These are phyloP conservation scores for Cylindrotheca fusiformis DNA, from an alignment of 108 stramenopile genomes.

Conservation along the genomic window DNA sequence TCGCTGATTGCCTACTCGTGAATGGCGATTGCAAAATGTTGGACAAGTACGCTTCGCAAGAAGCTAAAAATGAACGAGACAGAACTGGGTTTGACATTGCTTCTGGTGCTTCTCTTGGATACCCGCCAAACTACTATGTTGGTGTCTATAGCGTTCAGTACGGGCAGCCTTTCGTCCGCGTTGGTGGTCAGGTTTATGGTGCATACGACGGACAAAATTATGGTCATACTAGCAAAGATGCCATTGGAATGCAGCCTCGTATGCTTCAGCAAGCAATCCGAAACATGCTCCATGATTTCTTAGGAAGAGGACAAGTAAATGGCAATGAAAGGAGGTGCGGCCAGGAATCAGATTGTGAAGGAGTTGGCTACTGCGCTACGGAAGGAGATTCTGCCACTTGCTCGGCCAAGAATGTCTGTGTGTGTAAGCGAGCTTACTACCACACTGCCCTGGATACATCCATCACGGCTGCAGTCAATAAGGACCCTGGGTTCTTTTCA, in stretches of 20 bases:
- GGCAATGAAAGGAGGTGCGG: slow-evolving; percentile 36
- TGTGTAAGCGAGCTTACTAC: slow-evolving; percentile 71
- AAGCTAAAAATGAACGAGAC: slow-evolving; percentile 48
- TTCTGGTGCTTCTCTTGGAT: slow-evolving; percentile 46
- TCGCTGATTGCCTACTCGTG: slow-evolving; percentile 63
- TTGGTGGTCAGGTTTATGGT: slow-evolving; percentile 66
- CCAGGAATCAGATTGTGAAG: slow-evolving; percentile 50
- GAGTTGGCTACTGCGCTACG: slow-evolving; percentile 60
- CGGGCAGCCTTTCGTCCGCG: slow-evolving; percentile 80
- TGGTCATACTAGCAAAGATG: slow-evolving; percentile 56
- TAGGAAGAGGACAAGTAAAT: slow-evolving; percentile 50
- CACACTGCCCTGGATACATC: slow-evolving; percentile 82
- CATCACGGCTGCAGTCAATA: slow-evolving; percentile 52
- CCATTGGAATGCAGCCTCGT: slow-evolving; percentile 56
- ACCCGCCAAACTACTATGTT: slow-evolving; percentile 75
- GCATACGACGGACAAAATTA: slow-evolving; percentile 64
- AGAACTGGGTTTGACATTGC: slow-evolving; percentile 56
- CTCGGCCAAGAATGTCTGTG: slow-evolving; percentile 54
- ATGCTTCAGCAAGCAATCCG: slow-evolving; percentile 62
- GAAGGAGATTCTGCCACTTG: slow-evolving; percentile 52
- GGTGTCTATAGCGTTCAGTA: slow-evolving; percentile 60
- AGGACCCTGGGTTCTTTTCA: slow-evolving; percentile 59
- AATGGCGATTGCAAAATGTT: slow-evolving; percentile 68
- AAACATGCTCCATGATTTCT: slow-evolving; percentile 68
- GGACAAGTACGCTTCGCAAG: slow-evolving; percentile 53